phyloP scores from a whole-genome alignment of 108 stramenopile genomes.

The Skeletonema potamos region DNA sequence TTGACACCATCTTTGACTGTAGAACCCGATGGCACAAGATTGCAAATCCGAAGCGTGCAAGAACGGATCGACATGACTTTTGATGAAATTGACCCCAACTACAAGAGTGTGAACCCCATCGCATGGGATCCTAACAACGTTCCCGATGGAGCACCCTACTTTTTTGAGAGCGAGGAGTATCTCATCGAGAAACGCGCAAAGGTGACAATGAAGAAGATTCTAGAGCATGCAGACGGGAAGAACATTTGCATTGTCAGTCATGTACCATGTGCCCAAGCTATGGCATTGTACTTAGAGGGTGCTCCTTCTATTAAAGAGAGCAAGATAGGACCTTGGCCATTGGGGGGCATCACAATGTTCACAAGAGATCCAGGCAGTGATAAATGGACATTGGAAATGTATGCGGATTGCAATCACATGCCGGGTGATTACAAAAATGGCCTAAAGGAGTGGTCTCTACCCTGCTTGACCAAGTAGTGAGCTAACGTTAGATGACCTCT shows the following conservation, averaged over 20 bases:
- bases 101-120: conserved; percentile 55
- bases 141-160: conserved; percentile 42
- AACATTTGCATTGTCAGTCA: conserved; percentile 70
- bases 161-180: conserved; percentile 57
- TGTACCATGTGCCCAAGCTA: conserved; percentile 65
- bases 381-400: conserved; percentile 64
- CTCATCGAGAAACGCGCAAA: conserved; percentile 53
- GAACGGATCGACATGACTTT: conserved; percentile 44
- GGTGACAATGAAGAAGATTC: conserved; percentile 45
- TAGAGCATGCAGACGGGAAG: conserved; percentile 41
- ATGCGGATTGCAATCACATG: conserved; percentile 70
- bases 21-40: conserved; percentile 48
- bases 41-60: conserved; percentile 47
- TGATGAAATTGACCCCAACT: conserved; percentile 47
- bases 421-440: conserved; percentile 67
- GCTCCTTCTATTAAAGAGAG: conserved; percentile 28
- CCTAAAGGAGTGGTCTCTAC: conserved; percentile 61
- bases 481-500: not conserved
- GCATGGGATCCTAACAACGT: conserved; percentile 24
- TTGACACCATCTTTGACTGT: conserved; percentile 71
- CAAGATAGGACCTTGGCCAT: conserved; percentile 56
- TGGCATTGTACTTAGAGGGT: conserved; percentile 60
- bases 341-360: conserved; percentile 74
- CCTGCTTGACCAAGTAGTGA: conserved; percentile 38
- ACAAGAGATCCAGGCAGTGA: conserved; percentile 28